Base-by-base conservation (phyloP, 1,139 yeast species). In the Meyerozyma carpophila region DNA sequence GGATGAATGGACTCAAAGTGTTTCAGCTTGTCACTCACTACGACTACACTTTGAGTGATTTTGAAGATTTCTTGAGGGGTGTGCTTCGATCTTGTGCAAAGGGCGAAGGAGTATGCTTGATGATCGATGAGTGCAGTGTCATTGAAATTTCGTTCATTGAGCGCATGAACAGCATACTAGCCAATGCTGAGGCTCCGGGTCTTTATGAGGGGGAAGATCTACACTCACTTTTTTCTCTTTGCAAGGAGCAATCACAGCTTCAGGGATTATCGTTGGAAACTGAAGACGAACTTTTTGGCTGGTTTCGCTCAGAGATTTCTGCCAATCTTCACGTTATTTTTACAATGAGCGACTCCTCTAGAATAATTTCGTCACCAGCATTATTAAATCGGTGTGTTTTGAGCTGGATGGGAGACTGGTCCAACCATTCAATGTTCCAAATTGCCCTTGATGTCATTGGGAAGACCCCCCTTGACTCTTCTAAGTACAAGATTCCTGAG, bases 141-240 rank as follows among this genome's bases (percentile, higher is more conserved):
- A 58, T 83, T 41, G 94, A 87, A 40, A 73, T 95, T 0, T 73
- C 95, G 0, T 91, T 91, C 56, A 65, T 93, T 29, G 98, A 93
- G 61, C 70, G 96, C 47, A 89, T 93, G 95, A 93, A 93, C 55
- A 88, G 95, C 0, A 66, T 93, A 26, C 69, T 93, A 32, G 97
- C 98, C 0, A 93, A 91, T 59, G 88, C 96, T 0, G 97, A 91
- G 53, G 77, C 90, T 21, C 97, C 97, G 1, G 97, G 96, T 2
- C 66, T 93, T 18, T 93, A 88, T 60, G 89, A 81, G 50, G 93
- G 82, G 0, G 95, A 88, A 10, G 91, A 87, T 11, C 75, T 68
- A 43, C 65, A 68, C 0, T 51, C 71, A 3, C 63, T 90, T 42
- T 70, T 87, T 71, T 65, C 65, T 2, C 56, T 75, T 2, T 83